Evolutionary conservation across 2,329 filamentous ascomycete genomes (phyloP).

Genomic region (Colletotrichum tropicicola): DNA sequence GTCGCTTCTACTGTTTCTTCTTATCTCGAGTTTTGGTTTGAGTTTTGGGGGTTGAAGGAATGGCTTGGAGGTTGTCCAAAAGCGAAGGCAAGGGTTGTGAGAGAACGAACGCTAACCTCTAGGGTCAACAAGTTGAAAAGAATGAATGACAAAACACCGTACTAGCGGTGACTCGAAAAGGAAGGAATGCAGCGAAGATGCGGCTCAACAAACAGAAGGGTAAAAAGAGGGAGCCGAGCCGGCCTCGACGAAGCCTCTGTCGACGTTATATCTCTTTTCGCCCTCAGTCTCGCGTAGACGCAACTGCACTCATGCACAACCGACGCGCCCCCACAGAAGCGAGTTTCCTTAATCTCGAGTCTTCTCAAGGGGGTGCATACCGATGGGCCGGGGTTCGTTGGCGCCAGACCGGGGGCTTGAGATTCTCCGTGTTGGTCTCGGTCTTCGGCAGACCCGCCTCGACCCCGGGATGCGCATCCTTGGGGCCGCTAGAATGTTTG

Average conservation of each 20-base stretch:
- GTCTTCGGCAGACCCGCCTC: slow-evolving; percentile 15
- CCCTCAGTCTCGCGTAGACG: neutral
- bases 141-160: slow-evolving; percentile 27
- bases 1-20: neutral
- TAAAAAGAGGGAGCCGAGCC: neutral
- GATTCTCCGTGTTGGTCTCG: slow-evolving; percentile 16
- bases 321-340: slow-evolving; percentile 14
- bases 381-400: slow-evolving; percentile 5
- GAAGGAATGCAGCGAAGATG: slow-evolving; percentile 19
- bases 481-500: slow-evolving; percentile 19
- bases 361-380: neutral
- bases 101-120: slow-evolving; percentile 23
- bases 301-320: too few relatives aligned
- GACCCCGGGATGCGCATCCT: slow-evolving; percentile 19
- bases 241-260: neutral
- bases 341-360: slow-evolving; percentile 18
- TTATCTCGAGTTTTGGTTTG: neutral
- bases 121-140: slow-evolving; percentile 5
- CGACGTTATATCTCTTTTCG: slow-evolving; percentile 5
- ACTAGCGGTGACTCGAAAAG: slow-evolving; percentile 21
- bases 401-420: slow-evolving; percentile 1
- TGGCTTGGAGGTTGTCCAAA: neutral
- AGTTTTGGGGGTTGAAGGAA: neutral
- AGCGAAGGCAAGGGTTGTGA: neutral
- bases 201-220: neutral